These are phyloP conservation scores for Chlorella sp. DNA, from an alignment of 139 green algal species.

Conservation along the genomic window DNA sequence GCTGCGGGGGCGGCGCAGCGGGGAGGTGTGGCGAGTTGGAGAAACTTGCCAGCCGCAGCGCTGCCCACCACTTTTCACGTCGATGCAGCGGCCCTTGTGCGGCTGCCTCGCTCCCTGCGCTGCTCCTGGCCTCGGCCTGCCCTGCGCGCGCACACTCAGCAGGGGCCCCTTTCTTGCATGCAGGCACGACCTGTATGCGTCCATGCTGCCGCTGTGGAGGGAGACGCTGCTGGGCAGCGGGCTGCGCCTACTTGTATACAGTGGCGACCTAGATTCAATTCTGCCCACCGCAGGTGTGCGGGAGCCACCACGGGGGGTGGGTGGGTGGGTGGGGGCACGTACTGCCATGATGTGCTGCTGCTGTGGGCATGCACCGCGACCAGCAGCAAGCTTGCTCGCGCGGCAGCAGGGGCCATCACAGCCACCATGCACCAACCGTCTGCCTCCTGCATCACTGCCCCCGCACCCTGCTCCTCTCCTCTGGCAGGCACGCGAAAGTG, in stretches of 20 bases:
- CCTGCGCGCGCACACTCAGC: too few species aligned
- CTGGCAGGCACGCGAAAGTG: constrained; percentile 62
- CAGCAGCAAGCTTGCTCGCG: background rate
- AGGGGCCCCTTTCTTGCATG: background rate
- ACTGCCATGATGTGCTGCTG: background rate
- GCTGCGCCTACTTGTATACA: constrained; percentile 68
- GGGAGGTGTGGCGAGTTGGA: background rate
- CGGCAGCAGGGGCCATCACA: background rate
- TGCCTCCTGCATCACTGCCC: background rate
- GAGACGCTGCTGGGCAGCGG: constrained; percentile 44
- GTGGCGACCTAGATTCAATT: constrained; percentile 78
- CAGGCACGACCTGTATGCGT: constrained; percentile 63
- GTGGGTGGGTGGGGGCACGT: background rate
- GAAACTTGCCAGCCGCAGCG: too few species aligned
- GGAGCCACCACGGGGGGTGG: background rate
- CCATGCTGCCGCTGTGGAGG: constrained; percentile 68
- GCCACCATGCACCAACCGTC: background rate
- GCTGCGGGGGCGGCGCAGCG: too few species aligned
- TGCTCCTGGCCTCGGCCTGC: too few species aligned
- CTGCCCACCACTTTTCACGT: too few species aligned
- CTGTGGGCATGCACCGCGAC: background rate
- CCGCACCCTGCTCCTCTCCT: background rate
- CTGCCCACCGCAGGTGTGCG: constrained; percentile 45
- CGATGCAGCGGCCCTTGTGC: too few species aligned
- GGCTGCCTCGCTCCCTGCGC: too few species aligned